Conservation (phyloP, 2,329 filamentous ascomycete genomes). For the Stenocarpella maydis region DNA sequence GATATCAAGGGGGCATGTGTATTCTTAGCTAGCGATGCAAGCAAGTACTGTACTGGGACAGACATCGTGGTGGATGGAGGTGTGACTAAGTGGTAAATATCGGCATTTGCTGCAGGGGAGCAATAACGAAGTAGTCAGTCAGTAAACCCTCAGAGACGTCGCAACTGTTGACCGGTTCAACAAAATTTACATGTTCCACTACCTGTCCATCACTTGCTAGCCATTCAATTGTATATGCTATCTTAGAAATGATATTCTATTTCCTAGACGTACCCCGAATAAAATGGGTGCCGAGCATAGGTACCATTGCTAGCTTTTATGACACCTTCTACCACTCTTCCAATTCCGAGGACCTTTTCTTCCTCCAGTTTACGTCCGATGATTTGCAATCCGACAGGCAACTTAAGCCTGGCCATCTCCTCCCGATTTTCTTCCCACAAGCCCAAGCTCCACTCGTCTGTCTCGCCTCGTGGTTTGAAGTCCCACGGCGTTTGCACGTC, state of each 20-base stretch:
- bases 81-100: slow-evolving; percentile 48
- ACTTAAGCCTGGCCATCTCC: slow-evolving; percentile 46
- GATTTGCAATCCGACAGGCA: slow-evolving; percentile 63
- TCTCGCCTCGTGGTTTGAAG: slow-evolving; percentile 56
- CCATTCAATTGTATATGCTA: neutral
- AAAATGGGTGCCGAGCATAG: no score
- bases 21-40: slow-evolving; percentile 57
- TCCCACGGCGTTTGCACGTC: slow-evolving; percentile 48
- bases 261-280: no score
- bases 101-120: no score
- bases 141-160: no score
- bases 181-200: neutral
- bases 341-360: slow-evolving; percentile 60
- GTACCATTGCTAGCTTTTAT: slow-evolving; percentile 22
- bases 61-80: slow-evolving; percentile 57
- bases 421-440: slow-evolving; percentile 53
- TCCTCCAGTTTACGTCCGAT: slow-evolving; percentile 61
- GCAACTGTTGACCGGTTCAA: neutral
- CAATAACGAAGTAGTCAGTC: no score
- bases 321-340: slow-evolving; percentile 46
- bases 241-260: neutral
- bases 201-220: no score
- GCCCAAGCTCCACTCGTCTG: slow-evolving; percentile 60
- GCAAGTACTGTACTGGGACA: slow-evolving; percentile 51
- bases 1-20: slow-evolving; percentile 59